A percentile compares a stretch with the other conserved stretches of the same genome.
Evolutionary conservation across 2,329 filamentous ascomycete species (phyloP).

Genomic region (Beauveria asiatica): DNA sequence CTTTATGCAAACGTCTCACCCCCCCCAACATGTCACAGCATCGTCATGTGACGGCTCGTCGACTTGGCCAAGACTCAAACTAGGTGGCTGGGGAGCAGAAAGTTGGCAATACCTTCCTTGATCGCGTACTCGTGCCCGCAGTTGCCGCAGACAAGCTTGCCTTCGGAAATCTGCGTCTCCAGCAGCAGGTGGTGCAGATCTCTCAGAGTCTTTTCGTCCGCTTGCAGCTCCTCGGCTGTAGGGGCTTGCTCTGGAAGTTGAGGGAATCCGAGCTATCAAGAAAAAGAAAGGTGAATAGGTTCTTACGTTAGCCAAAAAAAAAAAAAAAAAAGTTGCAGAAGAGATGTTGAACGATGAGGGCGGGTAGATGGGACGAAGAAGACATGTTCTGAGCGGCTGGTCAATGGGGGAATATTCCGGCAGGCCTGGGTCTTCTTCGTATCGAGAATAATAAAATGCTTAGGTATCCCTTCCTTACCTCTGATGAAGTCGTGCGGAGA

Average conservation of each 20-base stretch:
- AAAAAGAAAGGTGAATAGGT: background rate
- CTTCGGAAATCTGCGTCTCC: constrained; percentile 83
- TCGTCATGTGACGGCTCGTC: background rate
- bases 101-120: constrained; percentile 95
- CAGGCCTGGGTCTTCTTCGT: background rate
- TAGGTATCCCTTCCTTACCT: constrained; percentile 48
- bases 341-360: background rate
- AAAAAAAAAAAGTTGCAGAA: background rate
- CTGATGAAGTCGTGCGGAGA: constrained; percentile 63
- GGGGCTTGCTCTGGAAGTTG: constrained; percentile 58
- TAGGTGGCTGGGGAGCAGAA: constrained; percentile 85
- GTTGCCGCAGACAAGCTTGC: constrained; percentile 80
- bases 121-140: constrained; percentile 93
- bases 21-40: background rate
- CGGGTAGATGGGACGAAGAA: background rate
- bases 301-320: background rate
- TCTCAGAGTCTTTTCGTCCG: constrained; percentile 60
- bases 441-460: background rate
- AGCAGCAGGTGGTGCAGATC: constrained; percentile 77
- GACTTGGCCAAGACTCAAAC: constrained; percentile 38
- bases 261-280: constrained; percentile 65
- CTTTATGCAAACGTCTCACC: background rate
- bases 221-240: constrained; percentile 50
- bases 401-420: too few species aligned
- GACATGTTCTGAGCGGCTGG: too few species aligned